phyloP scores from a whole-genome alignment of 163 green algal genomes.

The Chlorella variabilis region DNA sequence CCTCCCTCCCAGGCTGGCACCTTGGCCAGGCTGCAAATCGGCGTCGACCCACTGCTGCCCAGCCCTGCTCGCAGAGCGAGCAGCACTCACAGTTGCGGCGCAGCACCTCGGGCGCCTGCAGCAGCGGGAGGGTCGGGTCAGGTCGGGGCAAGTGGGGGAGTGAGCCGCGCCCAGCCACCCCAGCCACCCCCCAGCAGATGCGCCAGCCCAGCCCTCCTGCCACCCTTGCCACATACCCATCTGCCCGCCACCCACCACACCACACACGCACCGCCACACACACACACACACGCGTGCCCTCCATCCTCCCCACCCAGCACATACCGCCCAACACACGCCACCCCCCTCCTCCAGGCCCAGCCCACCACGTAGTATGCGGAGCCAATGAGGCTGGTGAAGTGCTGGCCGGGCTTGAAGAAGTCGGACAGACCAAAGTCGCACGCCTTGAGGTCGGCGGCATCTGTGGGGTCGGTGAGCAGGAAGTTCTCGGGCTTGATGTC shows the following conservation, averaged over 20 bases:
- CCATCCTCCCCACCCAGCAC: not conserved
- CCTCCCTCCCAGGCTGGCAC: too few species aligned
- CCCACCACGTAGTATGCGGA: conserved; percentile 41
- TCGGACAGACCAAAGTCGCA: conserved; percentile 49
- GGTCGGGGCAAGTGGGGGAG: not conserved
- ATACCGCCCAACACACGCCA: too few species aligned
- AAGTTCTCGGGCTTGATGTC: conserved; percentile 56
- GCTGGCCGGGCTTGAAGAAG: conserved; percentile 42
- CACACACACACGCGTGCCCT: too few species aligned
- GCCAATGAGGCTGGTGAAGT: conserved; percentile 24
- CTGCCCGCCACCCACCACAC: too few species aligned
- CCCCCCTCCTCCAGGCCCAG: not conserved
- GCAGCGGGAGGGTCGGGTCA: not conserved
- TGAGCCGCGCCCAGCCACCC: too few species aligned
- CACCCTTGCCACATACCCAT: too few species aligned
- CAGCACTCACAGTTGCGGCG: conserved; percentile 63
- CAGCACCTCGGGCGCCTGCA: conserved; percentile 54
- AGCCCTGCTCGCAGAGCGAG: too few species aligned
- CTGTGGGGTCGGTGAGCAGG: conserved; percentile 35
- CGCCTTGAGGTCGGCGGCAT: conserved; percentile 28
- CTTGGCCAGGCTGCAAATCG: too few species aligned
- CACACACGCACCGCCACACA: too few species aligned
- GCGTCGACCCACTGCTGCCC: too few species aligned
- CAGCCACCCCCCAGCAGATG: too few species aligned
- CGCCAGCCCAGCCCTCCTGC: too few species aligned